Evolutionary conservation across 768 basidiomycete species (phyloP).

Genomic region (Leucosporidium scottii): DNA sequence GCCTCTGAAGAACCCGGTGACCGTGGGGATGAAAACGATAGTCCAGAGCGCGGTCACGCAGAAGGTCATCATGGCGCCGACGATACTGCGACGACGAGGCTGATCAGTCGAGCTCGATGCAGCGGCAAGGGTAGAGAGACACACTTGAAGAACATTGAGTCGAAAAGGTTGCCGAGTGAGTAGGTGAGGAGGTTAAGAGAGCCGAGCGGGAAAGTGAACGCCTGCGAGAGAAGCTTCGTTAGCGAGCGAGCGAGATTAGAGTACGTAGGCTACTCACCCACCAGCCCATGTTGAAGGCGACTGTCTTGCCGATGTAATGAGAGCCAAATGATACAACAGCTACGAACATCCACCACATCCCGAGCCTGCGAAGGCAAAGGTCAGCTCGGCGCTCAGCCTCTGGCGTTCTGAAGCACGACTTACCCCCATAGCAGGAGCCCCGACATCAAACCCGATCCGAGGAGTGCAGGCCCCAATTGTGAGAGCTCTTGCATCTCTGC

Average conservation of each 20-base stretch:
- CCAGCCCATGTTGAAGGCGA: constrained; percentile 33
- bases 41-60: constrained; percentile 32
- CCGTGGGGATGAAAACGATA: constrained; percentile 29
- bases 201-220: constrained; percentile 31
- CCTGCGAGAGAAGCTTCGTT: too few relatives aligned
- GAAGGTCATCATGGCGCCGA: constrained; percentile 35
- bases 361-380: constrained; percentile 10
- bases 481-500: constrained; percentile 13
- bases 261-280: too few relatives aligned
- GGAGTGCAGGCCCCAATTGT: constrained; percentile 16
- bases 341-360: constrained; percentile 37
- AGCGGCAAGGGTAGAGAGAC: background rate
- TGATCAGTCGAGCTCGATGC: background rate
- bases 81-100: constrained; percentile 10
- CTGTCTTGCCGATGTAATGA: constrained; percentile 14
- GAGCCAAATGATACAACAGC: constrained; percentile 24
- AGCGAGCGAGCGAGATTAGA: too few relatives aligned
- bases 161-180: constrained; percentile 33
- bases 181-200: constrained; percentile 36
- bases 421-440: constrained; percentile 34
- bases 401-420: background rate
- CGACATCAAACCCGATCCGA: constrained; percentile 26
- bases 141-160: constrained; percentile 36
- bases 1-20: constrained; percentile 25
- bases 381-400: background rate